Base-by-base conservation (phyloP, 1,284 basidiomycete genomes). In the Cystobasidium pallidum region DNA sequence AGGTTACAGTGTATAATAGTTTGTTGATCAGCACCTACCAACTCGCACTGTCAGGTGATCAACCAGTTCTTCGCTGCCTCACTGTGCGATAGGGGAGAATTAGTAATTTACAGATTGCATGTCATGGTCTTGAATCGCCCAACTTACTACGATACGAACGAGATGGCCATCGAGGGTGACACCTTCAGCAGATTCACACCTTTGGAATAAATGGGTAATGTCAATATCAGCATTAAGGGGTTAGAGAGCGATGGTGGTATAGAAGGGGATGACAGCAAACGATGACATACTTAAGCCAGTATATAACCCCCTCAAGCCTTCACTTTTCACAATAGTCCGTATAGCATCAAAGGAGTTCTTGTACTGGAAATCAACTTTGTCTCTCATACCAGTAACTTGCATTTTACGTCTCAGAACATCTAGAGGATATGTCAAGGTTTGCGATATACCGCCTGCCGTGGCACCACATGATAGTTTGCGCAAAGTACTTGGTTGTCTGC, bases 381-480 rank as follows among this genome's bases (percentile, higher is more conserved):
- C 84, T 74, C 85, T 82, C 88, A 97, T 89, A 0, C 94, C 95
- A 1, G 89, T 88, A 70, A 95, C 91, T 81, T 99, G 95, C 90
- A 99, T 94, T 82, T 96, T 93, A 62, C 95, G 85, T 51, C 95
- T 85, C 66, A 98, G 82, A 0, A 98, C 92, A 80, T 99, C 95
- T 78, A 97, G 91, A 0, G 95, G 95, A 80, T 96, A 97, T 7
- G 95, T 98, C 77, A 97, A 82, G 41, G 93, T 92, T 81, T 98
- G 92, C 34, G 91, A 92, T 77, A 96, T 89, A 24, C 88, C 82
- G 1, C 85, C 85, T 0, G 85, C 84, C 4, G 84, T 73, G 0
- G 82, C 84, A 13, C 85, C 85, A 70, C 84, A 84, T 0, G 74
- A 75, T n/a, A 86, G 80, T 76, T 80, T 81, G 28, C 47, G 76